Conservation (phyloP, 345 rosid species). For the Brassica cretica region DNA sequence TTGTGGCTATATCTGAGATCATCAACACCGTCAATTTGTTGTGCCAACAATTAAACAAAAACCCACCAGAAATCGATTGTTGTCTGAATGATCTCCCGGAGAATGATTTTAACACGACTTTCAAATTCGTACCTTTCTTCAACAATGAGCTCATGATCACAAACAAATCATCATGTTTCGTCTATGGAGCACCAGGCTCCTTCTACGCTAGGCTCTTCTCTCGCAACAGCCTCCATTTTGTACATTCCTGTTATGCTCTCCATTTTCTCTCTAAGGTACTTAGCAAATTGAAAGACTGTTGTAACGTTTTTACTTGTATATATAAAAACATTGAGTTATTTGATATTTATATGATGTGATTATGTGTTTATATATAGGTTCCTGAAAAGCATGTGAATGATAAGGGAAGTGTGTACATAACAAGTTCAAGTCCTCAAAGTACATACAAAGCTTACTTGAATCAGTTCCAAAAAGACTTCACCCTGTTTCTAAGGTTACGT, state of each 20-base stretch:
- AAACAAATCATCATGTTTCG: conserved; percentile 19
- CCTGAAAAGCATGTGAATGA: conserved; percentile 30
- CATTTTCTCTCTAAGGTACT: conserved; percentile 46
- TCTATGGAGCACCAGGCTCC: conserved; percentile 27
- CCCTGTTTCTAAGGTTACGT: conserved; percentile 40
- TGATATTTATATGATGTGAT: neutral
- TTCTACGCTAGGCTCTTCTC: conserved; percentile 11
- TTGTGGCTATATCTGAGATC: conserved; percentile 32
- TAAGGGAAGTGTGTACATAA: conserved; percentile 29
- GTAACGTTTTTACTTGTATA: neutral
- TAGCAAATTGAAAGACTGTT: neutral
- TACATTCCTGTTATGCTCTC: conserved; percentile 44
- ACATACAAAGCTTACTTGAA: conserved; percentile 41
- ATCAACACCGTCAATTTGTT: conserved; percentile 20
- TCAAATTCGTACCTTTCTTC: conserved; percentile 7
- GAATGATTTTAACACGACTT: conserved; percentile 48
- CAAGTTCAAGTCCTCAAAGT: conserved; percentile 39
- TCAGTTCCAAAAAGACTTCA: conserved; percentile 53
- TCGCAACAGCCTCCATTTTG: conserved; percentile 34
- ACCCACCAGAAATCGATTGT: conserved; percentile 22
- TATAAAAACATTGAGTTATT: neutral
- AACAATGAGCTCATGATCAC: neutral
- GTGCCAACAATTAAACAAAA: neutral
- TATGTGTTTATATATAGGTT: conserved; percentile 25
- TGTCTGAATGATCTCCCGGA: conserved; percentile 43